Conservation (phyloP, 2,329 filamentous ascomycete species). For the Tolypocladium guangdongense region DNA sequence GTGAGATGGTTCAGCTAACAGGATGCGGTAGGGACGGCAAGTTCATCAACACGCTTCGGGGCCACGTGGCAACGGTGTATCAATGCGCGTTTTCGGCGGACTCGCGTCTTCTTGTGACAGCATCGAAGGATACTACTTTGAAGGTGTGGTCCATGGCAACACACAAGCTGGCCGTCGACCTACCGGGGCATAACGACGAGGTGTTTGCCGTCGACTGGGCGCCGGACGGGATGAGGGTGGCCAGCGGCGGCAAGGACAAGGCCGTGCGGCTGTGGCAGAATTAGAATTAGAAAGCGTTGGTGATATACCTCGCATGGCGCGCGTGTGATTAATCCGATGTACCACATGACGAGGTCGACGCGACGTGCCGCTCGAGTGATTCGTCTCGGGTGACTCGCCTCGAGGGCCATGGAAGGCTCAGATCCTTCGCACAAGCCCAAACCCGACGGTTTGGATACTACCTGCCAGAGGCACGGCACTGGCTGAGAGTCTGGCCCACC, state of each 20-base stretch:
- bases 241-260: constrained; percentile 89
- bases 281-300: constrained; percentile 19
- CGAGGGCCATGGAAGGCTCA: neutral
- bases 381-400: neutral
- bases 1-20: constrained; percentile 14
- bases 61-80: constrained; percentile 84
- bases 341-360: neutral
- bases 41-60: constrained; percentile 79
- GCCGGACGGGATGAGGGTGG: constrained; percentile 78
- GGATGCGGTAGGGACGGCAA: constrained; percentile 43
- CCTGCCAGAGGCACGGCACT: neutral
- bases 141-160: constrained; percentile 91
- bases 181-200: constrained; percentile 85
- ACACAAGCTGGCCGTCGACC: constrained; percentile 66
- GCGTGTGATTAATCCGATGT: neutral
- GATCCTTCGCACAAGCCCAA: neutral
- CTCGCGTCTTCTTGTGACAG: constrained; percentile 77
- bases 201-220: constrained; percentile 95
- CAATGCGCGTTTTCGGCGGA: constrained; percentile 89
- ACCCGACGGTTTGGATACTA: neutral
- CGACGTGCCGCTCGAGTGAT: neutral
- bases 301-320: neutral
- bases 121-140: constrained; percentile 82
- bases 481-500: neutral
- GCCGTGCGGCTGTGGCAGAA: constrained; percentile 57